A percentile compares a stretch with the other conserved stretches of the same genome.
Conservation (phyloP, 345 rosid genomes). For the Salix purpurea region DNA sequence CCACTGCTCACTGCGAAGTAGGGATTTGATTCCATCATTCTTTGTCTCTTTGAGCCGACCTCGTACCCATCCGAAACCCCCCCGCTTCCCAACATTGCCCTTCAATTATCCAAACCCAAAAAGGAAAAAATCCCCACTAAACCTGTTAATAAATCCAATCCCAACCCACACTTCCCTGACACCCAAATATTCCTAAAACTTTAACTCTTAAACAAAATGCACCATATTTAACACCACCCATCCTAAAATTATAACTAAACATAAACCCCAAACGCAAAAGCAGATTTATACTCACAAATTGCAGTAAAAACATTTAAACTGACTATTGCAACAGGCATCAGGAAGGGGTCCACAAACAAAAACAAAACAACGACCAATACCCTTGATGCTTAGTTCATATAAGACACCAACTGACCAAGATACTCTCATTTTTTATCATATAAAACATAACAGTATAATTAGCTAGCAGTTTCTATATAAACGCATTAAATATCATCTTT, state of each 20-base stretch:
- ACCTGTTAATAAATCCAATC: slow-evolving; percentile 91
- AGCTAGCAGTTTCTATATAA: too few relatives aligned
- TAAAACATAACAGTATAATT: too few relatives aligned
- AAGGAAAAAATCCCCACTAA: slow-evolving; percentile 71
- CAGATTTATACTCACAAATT: not conserved
- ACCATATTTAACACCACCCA: not conserved
- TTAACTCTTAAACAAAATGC: not conserved
- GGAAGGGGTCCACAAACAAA: not conserved
- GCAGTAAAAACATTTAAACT: not conserved
- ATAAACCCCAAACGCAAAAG: slow-evolving; percentile 2
- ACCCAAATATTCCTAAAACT: slow-evolving; percentile 16
- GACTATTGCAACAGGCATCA: not conserved
- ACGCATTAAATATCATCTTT: too few relatives aligned
- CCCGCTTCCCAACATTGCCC: slow-evolving; percentile 99
- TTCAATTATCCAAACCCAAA: slow-evolving; percentile 73
- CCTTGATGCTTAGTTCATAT: too few relatives aligned
- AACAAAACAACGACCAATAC: too few relatives aligned
- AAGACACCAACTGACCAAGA: too few relatives aligned
- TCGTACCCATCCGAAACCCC: slow-evolving; percentile 93
- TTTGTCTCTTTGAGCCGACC: slow-evolving; percentile 99
- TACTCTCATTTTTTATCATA: too few relatives aligned
- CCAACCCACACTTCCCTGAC: slow-evolving; percentile 48
- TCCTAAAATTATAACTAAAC: not conserved
- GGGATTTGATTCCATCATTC: slow-evolving; percentile 98
- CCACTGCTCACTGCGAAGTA: slow-evolving; percentile 97